Percentiles rank a stretch among this genome's conserved stretches.
These are phyloP conservation scores for Mortierella sp. DNA, from an alignment of 371 early-diverging fungal species.

Conservation along the genomic window DNA sequence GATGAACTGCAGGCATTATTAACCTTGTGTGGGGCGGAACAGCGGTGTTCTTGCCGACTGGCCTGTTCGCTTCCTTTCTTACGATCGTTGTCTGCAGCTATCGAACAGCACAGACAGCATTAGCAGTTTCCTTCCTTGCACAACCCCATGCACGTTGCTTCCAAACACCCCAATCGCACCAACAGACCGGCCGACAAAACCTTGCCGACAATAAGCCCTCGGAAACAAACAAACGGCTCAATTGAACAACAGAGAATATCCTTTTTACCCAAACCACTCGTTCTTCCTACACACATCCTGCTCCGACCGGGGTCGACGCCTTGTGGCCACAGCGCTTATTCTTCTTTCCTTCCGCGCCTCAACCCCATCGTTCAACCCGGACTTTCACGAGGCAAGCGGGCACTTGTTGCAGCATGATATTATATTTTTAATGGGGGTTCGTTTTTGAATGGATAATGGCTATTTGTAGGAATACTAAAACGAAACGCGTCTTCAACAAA, in stretches of 20 bases:
- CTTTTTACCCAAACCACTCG: neutral
- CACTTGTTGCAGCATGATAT: neutral
- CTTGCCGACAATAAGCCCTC: neutral
- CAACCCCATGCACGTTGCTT: too few relatives aligned
- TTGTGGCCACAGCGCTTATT: neutral
- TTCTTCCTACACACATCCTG: neutral
- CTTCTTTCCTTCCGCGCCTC: neutral
- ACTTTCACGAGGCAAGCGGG: neutral
- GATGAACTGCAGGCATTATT: neutral
- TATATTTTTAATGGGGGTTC: neutral
- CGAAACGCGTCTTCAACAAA: neutral
- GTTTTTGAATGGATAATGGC: neutral
- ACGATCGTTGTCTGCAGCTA: neutral
- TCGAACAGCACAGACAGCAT: neutral
- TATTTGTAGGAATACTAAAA: neutral
- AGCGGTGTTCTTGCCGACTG: neutral
- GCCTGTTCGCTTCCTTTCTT: neutral
- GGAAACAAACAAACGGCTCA: neutral
- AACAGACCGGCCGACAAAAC: too few relatives aligned
- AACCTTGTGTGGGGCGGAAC: constrained; percentile 12
- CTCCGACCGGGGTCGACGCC: neutral
- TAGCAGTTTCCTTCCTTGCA: too few relatives aligned
- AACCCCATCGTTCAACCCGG: neutral
- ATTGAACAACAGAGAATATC: neutral
- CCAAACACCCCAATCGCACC: neutral